A percentile compares a stretch with the other conserved stretches of the same genome.
Conservation (phyloP, 768 basidiomycete species). For the Pulveroboletus frians region DNA sequence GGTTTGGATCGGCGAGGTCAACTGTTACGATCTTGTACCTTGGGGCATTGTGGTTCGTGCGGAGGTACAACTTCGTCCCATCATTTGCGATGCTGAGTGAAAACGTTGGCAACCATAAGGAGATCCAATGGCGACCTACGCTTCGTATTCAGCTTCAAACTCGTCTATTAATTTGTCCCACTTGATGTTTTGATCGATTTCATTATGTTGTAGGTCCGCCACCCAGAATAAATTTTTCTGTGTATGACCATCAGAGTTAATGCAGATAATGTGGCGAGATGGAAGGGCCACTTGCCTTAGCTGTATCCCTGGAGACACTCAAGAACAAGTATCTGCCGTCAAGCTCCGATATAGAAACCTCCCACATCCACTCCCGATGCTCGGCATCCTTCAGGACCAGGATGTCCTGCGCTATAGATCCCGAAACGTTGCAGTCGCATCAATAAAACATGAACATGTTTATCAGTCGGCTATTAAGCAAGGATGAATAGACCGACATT, state of each 20-base stretch:
- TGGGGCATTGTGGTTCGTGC: constrained; percentile 63
- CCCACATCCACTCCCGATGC: constrained; percentile 65
- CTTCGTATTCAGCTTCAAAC: constrained; percentile 61
- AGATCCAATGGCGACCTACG: constrained; percentile 40
- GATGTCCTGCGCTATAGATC: constrained; percentile 54
- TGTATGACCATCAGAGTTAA: neutral
- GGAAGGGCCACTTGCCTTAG: constrained; percentile 41
- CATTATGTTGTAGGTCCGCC: constrained; percentile 53
- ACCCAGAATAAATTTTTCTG: constrained; percentile 77
- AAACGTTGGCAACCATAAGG: neutral
- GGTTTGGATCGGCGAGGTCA: constrained; percentile 48
- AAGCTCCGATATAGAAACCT: constrained; percentile 46
- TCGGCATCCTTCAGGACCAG: constrained; percentile 59
- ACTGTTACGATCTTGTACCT: constrained; percentile 62
- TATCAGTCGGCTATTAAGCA: constrained; percentile 6
- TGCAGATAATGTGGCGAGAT: neutral
- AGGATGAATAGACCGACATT: constrained; percentile 41
- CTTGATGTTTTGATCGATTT: constrained; percentile 58
- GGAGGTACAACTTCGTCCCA: constrained; percentile 55
- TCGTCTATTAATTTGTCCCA: constrained; percentile 69
- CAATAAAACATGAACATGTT: neutral
- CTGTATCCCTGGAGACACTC: constrained; percentile 53
- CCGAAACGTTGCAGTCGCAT: constrained; percentile 3
- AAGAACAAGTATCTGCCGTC: constrained; percentile 64
- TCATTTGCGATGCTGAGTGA: constrained; percentile 56